Percentiles rank a stretch among this genome's conserved stretches.
Evolutionary conservation across 176 grass and related monocot species (phyloP).

Genomic region (Saccharum officinarum): DNA sequence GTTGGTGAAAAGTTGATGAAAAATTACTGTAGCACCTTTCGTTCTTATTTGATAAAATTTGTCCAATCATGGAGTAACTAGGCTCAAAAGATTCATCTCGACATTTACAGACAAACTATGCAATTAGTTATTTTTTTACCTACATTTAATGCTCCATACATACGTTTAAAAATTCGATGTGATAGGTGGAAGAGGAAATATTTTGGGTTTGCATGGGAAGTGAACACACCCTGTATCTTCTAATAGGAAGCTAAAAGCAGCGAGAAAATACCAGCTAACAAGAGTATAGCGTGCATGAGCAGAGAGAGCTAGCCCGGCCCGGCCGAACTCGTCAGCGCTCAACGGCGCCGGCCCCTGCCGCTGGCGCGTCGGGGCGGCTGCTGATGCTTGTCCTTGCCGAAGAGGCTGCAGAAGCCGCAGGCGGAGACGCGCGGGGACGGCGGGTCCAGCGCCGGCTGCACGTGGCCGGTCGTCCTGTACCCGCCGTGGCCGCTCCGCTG

Average conservation of each 20-base stretch:
- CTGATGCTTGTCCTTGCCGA: constrained; percentile 49
- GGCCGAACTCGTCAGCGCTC: not conserved
- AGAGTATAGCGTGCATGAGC: not conserved
- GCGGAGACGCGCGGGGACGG: constrained; percentile 75
- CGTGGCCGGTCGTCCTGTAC: constrained; percentile 52
- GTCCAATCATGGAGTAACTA: too few species aligned
- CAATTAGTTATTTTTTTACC: too few species aligned
- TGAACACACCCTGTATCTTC: too few species aligned
- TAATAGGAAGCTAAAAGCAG: not conserved
- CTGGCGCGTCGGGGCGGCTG: not conserved
- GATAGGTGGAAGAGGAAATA: too few species aligned
- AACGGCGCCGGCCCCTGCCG: constrained; percentile 1
- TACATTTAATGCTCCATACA: too few species aligned
- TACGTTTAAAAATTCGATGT: too few species aligned
- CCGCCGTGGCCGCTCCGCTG: constrained; percentile 42
- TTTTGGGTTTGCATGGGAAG: too few species aligned
- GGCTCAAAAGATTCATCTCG: too few species aligned
- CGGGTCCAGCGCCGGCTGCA: constrained; percentile 64
- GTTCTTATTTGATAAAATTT: too few species aligned
- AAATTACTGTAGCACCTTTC: too few species aligned
- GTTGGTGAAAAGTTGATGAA: too few species aligned
- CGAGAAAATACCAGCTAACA: not conserved
- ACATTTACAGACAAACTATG: too few species aligned
- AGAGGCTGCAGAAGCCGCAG: constrained; percentile 79
- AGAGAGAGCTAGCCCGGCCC: not conserved